A percentile compares a stretch with the other conserved stretches of the same genome.
Evolutionary conservation across 208 protist species (phyloP).

Genomic region (Leptomonas seymouri): DNA sequence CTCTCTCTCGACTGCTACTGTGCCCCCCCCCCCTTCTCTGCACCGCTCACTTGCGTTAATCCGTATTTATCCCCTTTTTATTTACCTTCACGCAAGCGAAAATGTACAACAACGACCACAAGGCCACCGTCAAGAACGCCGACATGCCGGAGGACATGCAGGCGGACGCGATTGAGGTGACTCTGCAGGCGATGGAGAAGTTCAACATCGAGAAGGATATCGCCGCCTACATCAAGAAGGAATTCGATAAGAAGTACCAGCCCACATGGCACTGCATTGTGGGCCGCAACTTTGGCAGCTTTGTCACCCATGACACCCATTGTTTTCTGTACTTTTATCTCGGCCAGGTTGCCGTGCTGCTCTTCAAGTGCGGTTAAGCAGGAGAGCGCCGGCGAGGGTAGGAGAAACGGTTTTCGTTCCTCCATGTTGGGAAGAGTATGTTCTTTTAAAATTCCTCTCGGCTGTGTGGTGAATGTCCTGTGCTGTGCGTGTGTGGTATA

Average conservation of each 20-base stretch:
- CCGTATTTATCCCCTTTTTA: background rate
- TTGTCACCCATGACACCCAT: conserved; percentile 99
- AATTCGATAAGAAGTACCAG: conserved; percentile 99
- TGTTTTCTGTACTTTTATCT: conserved; percentile 99
- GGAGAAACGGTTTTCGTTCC: background rate
- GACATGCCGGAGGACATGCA: conserved; percentile 98
- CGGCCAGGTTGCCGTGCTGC: conserved; percentile 98
- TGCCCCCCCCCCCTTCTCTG: background rate
- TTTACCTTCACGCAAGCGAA: background rate
- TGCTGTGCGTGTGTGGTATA: conserved; percentile 10
- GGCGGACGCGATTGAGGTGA: conserved; percentile 98
- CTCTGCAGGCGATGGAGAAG: conserved; percentile 98
- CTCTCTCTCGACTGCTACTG: too few relatives aligned
- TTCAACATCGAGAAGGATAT: conserved; percentile 99
- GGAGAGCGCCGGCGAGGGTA: background rate
- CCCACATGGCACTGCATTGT: conserved; percentile 99
- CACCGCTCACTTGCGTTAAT: background rate
- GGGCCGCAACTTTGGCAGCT: conserved; percentile 99
- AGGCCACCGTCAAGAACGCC: conserved; percentile 94
- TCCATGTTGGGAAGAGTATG: background rate
- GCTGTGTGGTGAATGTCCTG: conserved; percentile 21
- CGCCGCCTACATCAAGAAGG: conserved; percentile 99
- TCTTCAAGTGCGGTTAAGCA: conserved; percentile 95
- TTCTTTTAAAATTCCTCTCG: background rate
- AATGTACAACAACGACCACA: conserved; percentile 72